Base-by-base conservation (phyloP, 257 asterid species). In the Solanum acaule region DNA sequence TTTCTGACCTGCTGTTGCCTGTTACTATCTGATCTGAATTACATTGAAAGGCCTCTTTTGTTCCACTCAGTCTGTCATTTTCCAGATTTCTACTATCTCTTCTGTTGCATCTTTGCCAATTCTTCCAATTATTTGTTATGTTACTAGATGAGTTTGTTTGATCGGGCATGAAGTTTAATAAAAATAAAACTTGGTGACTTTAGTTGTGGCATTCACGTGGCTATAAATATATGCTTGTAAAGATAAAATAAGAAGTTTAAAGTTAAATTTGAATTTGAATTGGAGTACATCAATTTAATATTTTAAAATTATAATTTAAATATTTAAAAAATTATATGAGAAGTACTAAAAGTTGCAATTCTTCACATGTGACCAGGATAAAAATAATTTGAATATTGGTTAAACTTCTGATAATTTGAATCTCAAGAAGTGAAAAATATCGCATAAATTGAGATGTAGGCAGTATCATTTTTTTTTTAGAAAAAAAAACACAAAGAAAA, bases 1-100 rank as follows among this genome's bases (percentile, higher is more conserved):
- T 46, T 44, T 23, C 88, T 83, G 88, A 73, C 70, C 86, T 31
- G 77, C 14, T 29, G 83, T 22, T 86, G 87, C 91, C 87, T 88
- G 92, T 91, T 91, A 77, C 89, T 83, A 63, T 86, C 63, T 86
- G 76, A 70, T 61, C 82, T 70, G 86, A 46, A 27, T 79, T 25
- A 27, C 14, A 25, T 70, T 70, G 77, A 70, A 70, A 81, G 20
- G 70, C 20, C 68, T 46, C 44, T 27, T 81, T 46, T 81, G 70
- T 81, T 81, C 86, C 33, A 18, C 42, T 46, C 42, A 29, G 42
- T 44, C 85, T 79, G 11, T 27, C 20, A 16, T 27, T 27, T 52
- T 10, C 73, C 23, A 35, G 71, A 77, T 46, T 87, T 87, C 86
- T 86, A 56, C 86, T 34, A 29, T 88, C 22, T 40, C 16, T 84